phyloP scores from a whole-genome alignment of 805 yeast species.

The Saturnispora serradocipensis region DNA sequence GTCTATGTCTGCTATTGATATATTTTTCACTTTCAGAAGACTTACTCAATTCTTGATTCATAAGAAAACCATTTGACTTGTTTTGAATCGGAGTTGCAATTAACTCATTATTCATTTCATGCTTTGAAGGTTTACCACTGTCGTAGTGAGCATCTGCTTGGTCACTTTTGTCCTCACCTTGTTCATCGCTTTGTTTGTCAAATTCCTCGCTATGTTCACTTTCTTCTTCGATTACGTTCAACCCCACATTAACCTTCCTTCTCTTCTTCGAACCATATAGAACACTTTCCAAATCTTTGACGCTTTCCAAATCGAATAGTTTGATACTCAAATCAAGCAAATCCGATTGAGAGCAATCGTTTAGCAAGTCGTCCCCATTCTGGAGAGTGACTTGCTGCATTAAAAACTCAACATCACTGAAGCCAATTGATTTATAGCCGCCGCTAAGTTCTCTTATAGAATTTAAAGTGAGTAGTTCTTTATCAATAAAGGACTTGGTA shows the following conservation, averaged over 20 bases:
- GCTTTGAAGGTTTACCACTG: background rate
- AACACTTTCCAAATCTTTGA: slow-evolving; percentile 9
- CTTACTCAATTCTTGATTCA: too few relatives aligned
- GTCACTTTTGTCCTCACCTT: background rate
- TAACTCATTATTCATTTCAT: background rate
- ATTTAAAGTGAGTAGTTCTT: background rate
- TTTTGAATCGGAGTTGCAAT: background rate
- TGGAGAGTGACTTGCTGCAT: background rate
- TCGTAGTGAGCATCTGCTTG: slow-evolving; percentile 7
- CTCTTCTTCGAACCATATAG: slow-evolving; percentile 1
- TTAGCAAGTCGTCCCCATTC: slow-evolving; percentile 10
- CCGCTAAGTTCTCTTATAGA: background rate
- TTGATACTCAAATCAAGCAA: slow-evolving; percentile 9
- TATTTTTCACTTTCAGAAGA: background rate
- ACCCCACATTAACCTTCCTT: background rate
- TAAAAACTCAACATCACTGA: background rate
- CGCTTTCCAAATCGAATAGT: slow-evolving; percentile 12
- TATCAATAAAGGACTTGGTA: background rate
- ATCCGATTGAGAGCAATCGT: slow-evolving; percentile 14
- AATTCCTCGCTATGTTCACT: background rate
- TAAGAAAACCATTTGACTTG: background rate
- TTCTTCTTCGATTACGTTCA: background rate
- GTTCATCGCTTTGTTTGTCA: slow-evolving; percentile 5
- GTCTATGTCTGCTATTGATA: background rate
- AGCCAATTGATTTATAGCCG: background rate